Conservation (phyloP, 495 filamentous ascomycete genomes). For the Mytilinidion resinicola region DNA sequence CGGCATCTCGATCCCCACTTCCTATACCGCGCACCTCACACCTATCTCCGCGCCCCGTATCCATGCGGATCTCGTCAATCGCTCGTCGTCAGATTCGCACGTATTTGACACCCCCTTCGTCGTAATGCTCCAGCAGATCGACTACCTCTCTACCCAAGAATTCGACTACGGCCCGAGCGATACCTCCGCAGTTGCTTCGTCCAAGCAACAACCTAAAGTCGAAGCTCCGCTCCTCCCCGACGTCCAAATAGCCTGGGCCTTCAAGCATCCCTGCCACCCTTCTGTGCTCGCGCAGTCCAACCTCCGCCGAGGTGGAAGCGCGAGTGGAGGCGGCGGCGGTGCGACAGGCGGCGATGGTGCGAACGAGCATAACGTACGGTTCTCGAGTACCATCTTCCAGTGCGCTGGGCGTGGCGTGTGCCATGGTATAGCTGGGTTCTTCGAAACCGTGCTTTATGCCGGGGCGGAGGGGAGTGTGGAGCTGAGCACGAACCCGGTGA, state of each 20-base stretch:
- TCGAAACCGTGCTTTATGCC: constrained; percentile 84
- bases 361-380: constrained; percentile 85
- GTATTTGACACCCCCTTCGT: constrained; percentile 84
- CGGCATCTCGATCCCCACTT: constrained; percentile 88
- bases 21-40: constrained; percentile 85
- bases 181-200: constrained; percentile 9
- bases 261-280: constrained; percentile 51
- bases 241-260: constrained; percentile 67
- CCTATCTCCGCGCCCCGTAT: constrained; percentile 87
- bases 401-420: constrained; percentile 69
- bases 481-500: constrained; percentile 86
- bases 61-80: constrained; percentile 65
- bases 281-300: constrained; percentile 47
- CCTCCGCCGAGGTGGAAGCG: constrained; percentile 53
- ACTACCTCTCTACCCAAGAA: constrained; percentile 58
- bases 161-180: constrained; percentile 23
- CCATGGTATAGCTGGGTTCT: constrained; percentile 90
- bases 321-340: constrained; percentile 38
- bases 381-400: constrained; percentile 66
- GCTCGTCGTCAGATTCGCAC: constrained; percentile 51
- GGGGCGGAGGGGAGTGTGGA: constrained; percentile 54
- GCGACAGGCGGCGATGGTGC: constrained; percentile 46
- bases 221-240: constrained; percentile 44
- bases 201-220: constrained; percentile 8
- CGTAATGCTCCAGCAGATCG: constrained; percentile 81